phyloP scores from a whole-genome alignment of 2,329 filamentous ascomycete species.

The Zopfia rhizophila region DNA sequence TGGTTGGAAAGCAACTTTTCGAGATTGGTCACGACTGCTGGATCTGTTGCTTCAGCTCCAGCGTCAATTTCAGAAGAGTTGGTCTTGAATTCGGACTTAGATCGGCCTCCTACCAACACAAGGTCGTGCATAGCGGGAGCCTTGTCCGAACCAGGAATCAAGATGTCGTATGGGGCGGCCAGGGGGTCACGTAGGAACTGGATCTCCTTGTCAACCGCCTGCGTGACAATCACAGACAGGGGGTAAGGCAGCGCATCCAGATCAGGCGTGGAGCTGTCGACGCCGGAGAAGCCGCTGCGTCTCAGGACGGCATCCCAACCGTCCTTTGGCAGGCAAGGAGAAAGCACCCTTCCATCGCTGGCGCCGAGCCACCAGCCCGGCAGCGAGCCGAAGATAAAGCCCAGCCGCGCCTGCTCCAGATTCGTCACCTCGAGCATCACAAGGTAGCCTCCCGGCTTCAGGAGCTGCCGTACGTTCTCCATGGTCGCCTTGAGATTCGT shows the following conservation, averaged over 20 bases:
- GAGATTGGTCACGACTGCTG: no score
- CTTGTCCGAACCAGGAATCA: no score
- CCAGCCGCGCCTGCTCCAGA: neutral
- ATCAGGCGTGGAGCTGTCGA: conserved; percentile 4
- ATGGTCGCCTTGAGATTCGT: conserved; percentile 10
- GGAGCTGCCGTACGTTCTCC: conserved; percentile 10
- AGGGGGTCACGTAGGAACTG: conserved; percentile 22
- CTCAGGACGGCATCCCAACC: conserved; percentile 33
- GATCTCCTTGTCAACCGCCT: conserved; percentile 23
- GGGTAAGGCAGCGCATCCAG: neutral
- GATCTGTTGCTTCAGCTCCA: no score
- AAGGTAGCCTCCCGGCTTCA: conserved; percentile 54
- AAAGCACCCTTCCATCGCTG: conserved; percentile 15
- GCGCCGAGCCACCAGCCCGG: conserved; percentile 54
- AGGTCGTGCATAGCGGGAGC: no score
- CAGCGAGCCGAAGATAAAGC: conserved; percentile 45
- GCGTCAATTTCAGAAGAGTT: no score
- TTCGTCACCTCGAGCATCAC: conserved; percentile 51
- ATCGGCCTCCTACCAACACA: no score
- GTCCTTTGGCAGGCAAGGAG: conserved; percentile 3
- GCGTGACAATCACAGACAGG: conserved; percentile 17
- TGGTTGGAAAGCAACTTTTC: no score
- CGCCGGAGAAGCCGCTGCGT: conserved; percentile 19
- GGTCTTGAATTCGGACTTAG: no score
- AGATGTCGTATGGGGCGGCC: no score